A percentile compares a stretch with the other conserved stretches of the same genome.
Evolutionary conservation across 2,329 filamentous ascomycete species (phyloP).

Genomic region (Fusarium tuaranense): DNA sequence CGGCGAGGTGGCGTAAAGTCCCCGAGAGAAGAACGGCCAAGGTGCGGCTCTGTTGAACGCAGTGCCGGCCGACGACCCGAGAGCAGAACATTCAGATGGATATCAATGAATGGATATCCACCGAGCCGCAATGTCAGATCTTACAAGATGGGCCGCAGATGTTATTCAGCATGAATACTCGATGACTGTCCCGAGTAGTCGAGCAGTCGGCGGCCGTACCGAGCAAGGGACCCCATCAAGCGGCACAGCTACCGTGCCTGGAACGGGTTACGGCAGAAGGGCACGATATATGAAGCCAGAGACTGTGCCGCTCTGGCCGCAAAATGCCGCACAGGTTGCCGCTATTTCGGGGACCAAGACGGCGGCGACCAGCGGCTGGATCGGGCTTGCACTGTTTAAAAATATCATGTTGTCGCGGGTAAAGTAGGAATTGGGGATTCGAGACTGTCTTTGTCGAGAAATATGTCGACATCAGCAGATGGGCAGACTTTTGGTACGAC

Average conservation of each 20-base stretch:
- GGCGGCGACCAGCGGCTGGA: constrained; percentile 28
- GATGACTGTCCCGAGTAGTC: not conserved
- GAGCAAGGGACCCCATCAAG: constrained; percentile 9
- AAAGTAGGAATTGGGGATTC: constrained; percentile 15
- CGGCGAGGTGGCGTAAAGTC: not conserved
- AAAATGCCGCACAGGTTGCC: constrained; percentile 28
- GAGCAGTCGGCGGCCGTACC: constrained; percentile 12
- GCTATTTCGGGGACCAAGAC: not conserved
- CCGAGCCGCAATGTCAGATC: not conserved
- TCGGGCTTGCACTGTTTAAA: constrained; percentile 11
- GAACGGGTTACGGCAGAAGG: not conserved
- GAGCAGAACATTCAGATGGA: not conserved
- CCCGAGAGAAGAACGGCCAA: constrained; percentile 7
- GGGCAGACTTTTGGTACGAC: constrained; percentile 6
- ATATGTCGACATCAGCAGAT: constrained; percentile 1
- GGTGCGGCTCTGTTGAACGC: not conserved
- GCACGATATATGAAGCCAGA: not conserved
- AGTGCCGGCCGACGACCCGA: not conserved
- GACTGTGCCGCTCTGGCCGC: constrained; percentile 16
- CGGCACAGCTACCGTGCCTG: constrained; percentile 4
- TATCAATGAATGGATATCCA: not conserved
- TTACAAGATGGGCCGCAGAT: not conserved
- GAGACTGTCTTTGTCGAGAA: not conserved
- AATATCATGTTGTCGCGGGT: constrained; percentile 3
- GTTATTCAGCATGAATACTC: not conserved